These are phyloP conservation scores for Panicum hallii DNA, from an alignment of 202 grass and related monocot species.

Conservation along the genomic window DNA sequence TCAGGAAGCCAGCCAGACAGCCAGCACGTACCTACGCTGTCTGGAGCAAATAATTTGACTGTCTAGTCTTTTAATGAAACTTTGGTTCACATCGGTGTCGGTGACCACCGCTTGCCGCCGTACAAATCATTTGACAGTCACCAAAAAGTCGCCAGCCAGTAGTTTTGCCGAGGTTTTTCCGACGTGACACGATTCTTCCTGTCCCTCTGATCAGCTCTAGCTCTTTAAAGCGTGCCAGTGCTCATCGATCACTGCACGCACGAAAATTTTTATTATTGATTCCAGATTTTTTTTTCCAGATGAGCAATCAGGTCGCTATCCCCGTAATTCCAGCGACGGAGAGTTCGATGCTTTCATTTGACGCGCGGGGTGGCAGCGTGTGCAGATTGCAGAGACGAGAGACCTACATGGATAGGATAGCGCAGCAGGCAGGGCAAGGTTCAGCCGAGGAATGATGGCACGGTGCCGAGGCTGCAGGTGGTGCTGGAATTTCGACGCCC, in stretches of 20 bases:
- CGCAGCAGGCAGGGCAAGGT: neutral
- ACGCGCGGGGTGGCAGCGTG: neutral
- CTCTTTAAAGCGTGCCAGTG: no score
- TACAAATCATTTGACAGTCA: constrained; percentile 44
- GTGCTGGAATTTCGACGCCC: constrained; percentile 19
- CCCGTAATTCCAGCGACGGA: no score
- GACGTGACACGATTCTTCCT: constrained; percentile 40
- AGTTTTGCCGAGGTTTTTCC: constrained; percentile 23
- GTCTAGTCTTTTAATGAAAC: constrained; percentile 34
- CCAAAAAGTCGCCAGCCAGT: neutral
- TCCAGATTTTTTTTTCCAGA: no score
- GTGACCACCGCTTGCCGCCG: neutral
- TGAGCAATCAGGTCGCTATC: no score
- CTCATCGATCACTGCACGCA: no score
- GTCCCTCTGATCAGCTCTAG: neutral
- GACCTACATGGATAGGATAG: no score
- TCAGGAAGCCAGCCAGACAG: neutral
- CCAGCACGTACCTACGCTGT: neutral
- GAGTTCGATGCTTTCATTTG: no score
- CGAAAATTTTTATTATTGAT: no score
- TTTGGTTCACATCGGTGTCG: constrained; percentile 13
- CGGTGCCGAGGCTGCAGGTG: neutral
- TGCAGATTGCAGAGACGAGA: no score
- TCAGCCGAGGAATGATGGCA: constrained; percentile 31
- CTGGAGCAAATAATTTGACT: neutral